Base-by-base conservation (phyloP, 345 rosid genomes). In the Brassica rapa region DNA sequence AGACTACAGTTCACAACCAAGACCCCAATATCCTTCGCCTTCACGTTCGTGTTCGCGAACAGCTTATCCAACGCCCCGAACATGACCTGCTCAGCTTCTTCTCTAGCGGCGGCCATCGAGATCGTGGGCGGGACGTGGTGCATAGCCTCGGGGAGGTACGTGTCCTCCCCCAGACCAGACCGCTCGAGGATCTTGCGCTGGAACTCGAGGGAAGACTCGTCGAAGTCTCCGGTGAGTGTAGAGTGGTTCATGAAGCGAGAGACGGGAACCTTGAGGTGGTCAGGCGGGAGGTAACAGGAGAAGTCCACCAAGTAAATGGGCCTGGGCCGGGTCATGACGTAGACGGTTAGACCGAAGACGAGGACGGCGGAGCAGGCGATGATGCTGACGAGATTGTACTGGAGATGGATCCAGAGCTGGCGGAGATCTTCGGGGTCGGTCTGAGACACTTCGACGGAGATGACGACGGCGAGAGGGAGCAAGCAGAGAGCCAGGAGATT, bases 1-100 rank as follows among this genome's bases (percentile, higher is more conserved):
- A 85, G 80, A 53, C 89, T 85, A 57, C 88, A 85, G 62, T 87
- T 87, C 49, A 87, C 89, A 39, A 87, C 82, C 5, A 87, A 77
- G 70, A 87, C 77, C 1, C 86, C 89, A 7, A 87, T 71, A 59
- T 85, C 86, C 66, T 84, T 86, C 1, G 89, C 79, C 7, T 79
- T 83, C 49, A 84, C 61, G 14, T 62, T 74, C 1, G 84, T 69
- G 37, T 85, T 83, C 0, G 77, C 79, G 49, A 87, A 87, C 6
- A 87, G 82, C 10, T 75, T 66, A 73, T 87, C 88, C 8, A 85
- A 75, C 46, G 88, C 89, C 62, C 88, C 84, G 37, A 85, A 87
- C 84, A 87, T 87, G 67, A 87, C 88, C 33, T 78, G 75, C 41
- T 83, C 85, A 3, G 88, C 88, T 72, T 87, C 89, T 49, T 80